Conservation (phyloP, 2,329 filamentous ascomycete species). For the Phyllosticta paracitricarpa region DNA sequence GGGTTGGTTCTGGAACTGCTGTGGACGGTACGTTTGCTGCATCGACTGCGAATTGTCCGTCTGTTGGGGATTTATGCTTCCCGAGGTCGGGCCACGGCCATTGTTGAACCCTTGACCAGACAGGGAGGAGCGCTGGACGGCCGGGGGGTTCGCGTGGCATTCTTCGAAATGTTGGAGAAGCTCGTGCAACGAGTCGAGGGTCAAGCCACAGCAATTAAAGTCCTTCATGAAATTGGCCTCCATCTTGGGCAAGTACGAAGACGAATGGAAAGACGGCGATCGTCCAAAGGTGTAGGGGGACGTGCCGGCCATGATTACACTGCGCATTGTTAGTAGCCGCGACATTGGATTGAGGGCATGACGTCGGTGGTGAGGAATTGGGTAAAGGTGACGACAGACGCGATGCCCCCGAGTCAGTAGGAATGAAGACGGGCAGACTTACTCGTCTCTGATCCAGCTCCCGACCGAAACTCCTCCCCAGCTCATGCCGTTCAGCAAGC, state of each 20-base stretch:
- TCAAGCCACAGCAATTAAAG: constrained; percentile 88
- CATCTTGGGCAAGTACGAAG: constrained; percentile 89
- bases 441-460: constrained; percentile 98
- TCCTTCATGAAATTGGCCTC: constrained; percentile 98
- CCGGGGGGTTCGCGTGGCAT: constrained; percentile 59
- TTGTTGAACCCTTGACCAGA: constrained; percentile 33
- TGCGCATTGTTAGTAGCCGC: constrained; percentile 27
- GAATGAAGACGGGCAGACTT: constrained; percentile 40
- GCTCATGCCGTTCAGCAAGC: constrained; percentile 71
- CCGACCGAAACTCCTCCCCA: constrained; percentile 95
- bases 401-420: background rate
- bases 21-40: constrained; percentile 32
- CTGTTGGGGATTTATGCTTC: constrained; percentile 23
- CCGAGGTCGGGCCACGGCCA: background rate
- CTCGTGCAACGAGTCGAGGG: constrained; percentile 84
- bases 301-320: constrained; percentile 90
- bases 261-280: constrained; percentile 93
- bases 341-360: background rate
- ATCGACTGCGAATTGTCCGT: constrained; percentile 13
- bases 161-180: constrained; percentile 95
- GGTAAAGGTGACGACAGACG: background rate
- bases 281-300: constrained; percentile 80
- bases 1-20: constrained; percentile 26
- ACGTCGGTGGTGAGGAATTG: background rate
- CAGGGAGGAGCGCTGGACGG: constrained; percentile 33